A percentile compares a stretch with the other conserved stretches of the same genome.
phyloP scores from a whole-genome alignment of 345 rosid genomes.

The Eucalyptus cloeziana region DNA sequence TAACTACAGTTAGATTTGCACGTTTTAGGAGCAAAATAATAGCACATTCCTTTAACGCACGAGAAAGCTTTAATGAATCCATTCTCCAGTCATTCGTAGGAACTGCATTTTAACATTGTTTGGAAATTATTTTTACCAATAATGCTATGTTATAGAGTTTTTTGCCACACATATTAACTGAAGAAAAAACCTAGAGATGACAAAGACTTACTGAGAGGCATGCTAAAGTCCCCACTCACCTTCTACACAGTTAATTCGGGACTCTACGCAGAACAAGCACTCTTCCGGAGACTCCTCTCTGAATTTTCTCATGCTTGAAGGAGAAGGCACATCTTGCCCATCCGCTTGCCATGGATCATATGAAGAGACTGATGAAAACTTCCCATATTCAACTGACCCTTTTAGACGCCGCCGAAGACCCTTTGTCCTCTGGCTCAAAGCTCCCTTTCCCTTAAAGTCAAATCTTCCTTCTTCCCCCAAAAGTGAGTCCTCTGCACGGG shows the following conservation, averaged over 20 bases:
- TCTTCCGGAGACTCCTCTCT: conserved; percentile 8
- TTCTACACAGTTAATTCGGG: background rate
- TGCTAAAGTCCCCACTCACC: background rate
- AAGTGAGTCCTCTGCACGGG: background rate
- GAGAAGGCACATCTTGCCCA: conserved; percentile 2
- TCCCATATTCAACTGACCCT: conserved; percentile 1
- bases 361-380: conserved; percentile 16
- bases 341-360: conserved; percentile 14
- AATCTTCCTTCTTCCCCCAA: conserved; percentile 14
- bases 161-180: background rate
- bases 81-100: background rate
- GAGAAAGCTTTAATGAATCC: background rate
- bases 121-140: background rate
- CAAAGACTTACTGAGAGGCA: background rate
- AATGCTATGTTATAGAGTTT: background rate
- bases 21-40: background rate
- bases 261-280: background rate
- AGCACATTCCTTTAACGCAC: background rate
- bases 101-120: background rate
- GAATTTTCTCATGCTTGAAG: conserved; percentile 7
- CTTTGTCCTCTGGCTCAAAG: background rate
- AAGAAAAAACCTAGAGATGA: background rate
- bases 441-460: conserved; percentile 12
- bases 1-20: background rate
- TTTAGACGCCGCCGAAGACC: conserved; percentile 30